These are phyloP conservation scores for Amauroascus verrucosus DNA, from an alignment of 2,329 filamentous ascomycete genomes.

Conservation along the genomic window DNA sequence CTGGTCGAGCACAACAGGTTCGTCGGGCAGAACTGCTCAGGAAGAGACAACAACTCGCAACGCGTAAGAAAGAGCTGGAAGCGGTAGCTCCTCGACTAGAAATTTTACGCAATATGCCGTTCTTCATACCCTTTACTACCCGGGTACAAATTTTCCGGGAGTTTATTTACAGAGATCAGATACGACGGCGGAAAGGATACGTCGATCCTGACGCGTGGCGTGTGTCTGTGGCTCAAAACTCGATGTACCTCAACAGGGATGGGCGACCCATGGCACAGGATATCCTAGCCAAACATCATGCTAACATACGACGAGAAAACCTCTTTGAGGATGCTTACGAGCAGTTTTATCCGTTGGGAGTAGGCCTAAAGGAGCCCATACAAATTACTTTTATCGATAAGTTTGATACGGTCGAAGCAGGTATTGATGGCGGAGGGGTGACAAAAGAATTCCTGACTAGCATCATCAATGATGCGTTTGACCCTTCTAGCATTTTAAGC, in stretches of 20 bases:
- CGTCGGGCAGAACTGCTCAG: slow-evolving; percentile 53
- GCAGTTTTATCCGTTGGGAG: slow-evolving; percentile 70
- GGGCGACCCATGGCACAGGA: slow-evolving; percentile 33
- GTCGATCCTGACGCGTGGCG: slow-evolving; percentile 69
- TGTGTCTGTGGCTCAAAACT: slow-evolving; percentile 44
- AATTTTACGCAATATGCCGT: slow-evolving; percentile 90
- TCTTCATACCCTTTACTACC: slow-evolving; percentile 86
- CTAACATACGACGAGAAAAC: slow-evolving; percentile 64
- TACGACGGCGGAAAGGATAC: slow-evolving; percentile 56
- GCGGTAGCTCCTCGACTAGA: slow-evolving; percentile 77
- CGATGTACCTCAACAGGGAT: slow-evolving; percentile 32
- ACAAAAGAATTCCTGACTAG: slow-evolving; percentile 95
- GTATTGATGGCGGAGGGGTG: slow-evolving; percentile 92
- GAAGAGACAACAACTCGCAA: slow-evolving; percentile 54
- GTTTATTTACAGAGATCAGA: slow-evolving; percentile 77
- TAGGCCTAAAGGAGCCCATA: slow-evolving; percentile 84
- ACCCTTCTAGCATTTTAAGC: slow-evolving; percentile 44
- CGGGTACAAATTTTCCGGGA: slow-evolving; percentile 87
- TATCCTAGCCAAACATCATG: slow-evolving; percentile 53
- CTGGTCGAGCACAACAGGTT: slow-evolving; percentile 52
- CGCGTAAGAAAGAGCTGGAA: slow-evolving; percentile 61
- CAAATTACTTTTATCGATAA: slow-evolving; percentile 94
- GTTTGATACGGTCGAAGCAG: slow-evolving; percentile 76
- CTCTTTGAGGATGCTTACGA: slow-evolving; percentile 79
- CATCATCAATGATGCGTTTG: slow-evolving; percentile 76